Evolutionary conservation across 345 rosid genomes (phyloP).

Genomic region (Citrus glauca): DNA sequence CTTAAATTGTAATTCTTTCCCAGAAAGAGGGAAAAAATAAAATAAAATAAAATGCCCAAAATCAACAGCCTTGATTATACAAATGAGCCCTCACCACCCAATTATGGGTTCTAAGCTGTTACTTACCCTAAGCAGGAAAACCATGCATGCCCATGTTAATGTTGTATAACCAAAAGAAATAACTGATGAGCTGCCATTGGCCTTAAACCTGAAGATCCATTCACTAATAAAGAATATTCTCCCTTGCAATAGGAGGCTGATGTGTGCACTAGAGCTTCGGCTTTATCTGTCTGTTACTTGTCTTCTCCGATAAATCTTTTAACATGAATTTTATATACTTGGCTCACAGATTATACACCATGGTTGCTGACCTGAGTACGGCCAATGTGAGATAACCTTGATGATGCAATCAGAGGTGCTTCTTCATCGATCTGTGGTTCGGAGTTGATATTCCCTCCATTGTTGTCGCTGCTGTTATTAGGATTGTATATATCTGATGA

Average conservation of each 20-base stretch:
- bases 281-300: neutral
- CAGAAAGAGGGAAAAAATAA: neutral
- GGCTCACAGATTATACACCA: conserved; percentile 24
- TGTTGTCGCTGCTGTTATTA: conserved; percentile 33
- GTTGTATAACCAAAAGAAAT: neutral
- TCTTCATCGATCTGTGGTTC: conserved; percentile 67
- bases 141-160: neutral
- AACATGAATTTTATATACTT: neutral
- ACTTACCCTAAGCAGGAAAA: neutral
- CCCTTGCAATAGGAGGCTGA: conserved; percentile 1
- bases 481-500: conserved; percentile 75
- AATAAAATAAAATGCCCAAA: neutral
- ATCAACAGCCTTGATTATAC: conserved; percentile 6
- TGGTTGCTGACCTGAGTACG: conserved; percentile 71
- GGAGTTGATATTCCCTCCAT: conserved; percentile 30
- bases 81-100: conserved; percentile 1
- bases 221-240: neutral
- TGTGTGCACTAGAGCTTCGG: neutral
- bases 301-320: neutral
- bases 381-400: conserved; percentile 75
- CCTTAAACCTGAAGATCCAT: conserved; percentile 8
- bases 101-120: conserved; percentile 7
- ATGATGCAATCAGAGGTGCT: conserved; percentile 68
- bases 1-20: neutral
- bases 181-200: conserved; percentile 3